These are phyloP conservation scores for Saccharomyces kudriavzevii DNA, from an alignment of 805 yeast species.

Conservation along the genomic window DNA sequence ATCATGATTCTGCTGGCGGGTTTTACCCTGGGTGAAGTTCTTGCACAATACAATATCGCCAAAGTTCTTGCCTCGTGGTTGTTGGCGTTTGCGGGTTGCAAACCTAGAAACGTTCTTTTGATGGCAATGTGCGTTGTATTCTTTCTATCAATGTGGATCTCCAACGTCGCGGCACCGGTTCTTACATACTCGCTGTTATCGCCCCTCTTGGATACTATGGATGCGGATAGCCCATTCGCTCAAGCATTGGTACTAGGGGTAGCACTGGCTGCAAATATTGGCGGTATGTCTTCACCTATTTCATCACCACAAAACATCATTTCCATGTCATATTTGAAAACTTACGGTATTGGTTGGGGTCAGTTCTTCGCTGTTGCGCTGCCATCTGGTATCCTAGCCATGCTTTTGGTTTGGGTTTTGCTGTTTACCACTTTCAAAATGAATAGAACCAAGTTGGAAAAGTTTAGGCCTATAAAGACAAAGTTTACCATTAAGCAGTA, in stretches of 20 bases:
- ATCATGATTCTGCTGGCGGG: slow-evolving; percentile 84
- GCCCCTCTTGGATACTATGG: slow-evolving; percentile 70
- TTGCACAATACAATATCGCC: slow-evolving; percentile 81
- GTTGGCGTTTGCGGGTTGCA: slow-evolving; percentile 68
- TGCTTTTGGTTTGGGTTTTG: slow-evolving; percentile 61
- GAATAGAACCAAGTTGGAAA: slow-evolving; percentile 36
- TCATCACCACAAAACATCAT: slow-evolving; percentile 90
- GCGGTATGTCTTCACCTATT: slow-evolving; percentile 93
- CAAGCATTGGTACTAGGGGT: slow-evolving; percentile 79
- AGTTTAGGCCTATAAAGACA: slow-evolving; percentile 45
- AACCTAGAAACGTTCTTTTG: slow-evolving; percentile 66
- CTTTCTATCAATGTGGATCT: slow-evolving; percentile 86
- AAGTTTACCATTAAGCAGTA: slow-evolving; percentile 60
- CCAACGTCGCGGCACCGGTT: slow-evolving; percentile 93
- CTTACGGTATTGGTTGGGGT: slow-evolving; percentile 61
- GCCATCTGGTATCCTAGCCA: slow-evolving; percentile 60
- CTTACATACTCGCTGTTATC: slow-evolving; percentile 77
- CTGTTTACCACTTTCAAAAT: slow-evolving; percentile 47
- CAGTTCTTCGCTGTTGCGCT: slow-evolving; percentile 82
- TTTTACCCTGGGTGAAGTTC: slow-evolving; percentile 83
- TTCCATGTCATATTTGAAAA: slow-evolving; percentile 72
- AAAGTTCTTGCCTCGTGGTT: slow-evolving; percentile 72
- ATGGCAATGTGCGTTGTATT: slow-evolving; percentile 76
- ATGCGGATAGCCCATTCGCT: slow-evolving; percentile 65
- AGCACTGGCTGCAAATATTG: slow-evolving; percentile 81